Base-by-base conservation (phyloP, 1,284 basidiomycete species). In the Leccinum pallidistipes region DNA sequence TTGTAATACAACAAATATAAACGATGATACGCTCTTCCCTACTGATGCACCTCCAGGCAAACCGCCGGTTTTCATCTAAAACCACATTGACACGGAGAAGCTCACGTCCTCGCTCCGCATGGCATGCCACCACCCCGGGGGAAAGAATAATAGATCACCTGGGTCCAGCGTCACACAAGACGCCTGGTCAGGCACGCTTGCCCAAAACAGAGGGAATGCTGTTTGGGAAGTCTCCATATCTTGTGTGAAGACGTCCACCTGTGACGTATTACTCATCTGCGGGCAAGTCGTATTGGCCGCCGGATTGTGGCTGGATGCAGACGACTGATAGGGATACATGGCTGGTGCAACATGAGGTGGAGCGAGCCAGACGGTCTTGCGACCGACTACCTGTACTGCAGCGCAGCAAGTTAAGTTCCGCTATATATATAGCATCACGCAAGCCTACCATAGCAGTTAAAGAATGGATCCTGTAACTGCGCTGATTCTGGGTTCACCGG, bases 41-140 rank as follows among this genome's bases (percentile, higher is more conserved):
- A 36, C 34, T 36, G 34, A 36, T 36, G 34, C 24, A 68, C 71
- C 64, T 32, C 57, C 71, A 69, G 71, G 62, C 57, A 68, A 57
- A 70, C 55, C 65, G 66, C 59, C 62, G 62, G 63, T 60, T 68
- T 71, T 73, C 71, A 74, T 74, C 62, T 74, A 92, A 72, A 91
- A 92, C 90, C 90, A 92, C 82, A 91, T 88, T 21, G 90, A 92
- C 34, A 92, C 80, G 32, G 90, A 92, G 70, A 90, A 87, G 74
- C 90, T 91, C 32, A 79, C 83, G 11, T 83, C 84, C 76, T 94
- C 90, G 70, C 88, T 89, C 55, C 86, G 83, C 91, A 95, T 93
- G 5, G 90, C 91, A 76, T 96, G 94, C 94, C 94, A 96, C 94
- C 94, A 97, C 24, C 92, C 88, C 1, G 91, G 89, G 27, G 95